These are phyloP conservation scores for Mycena citricolor DNA, from an alignment of 1,284 basidiomycete genomes.

Conservation along the genomic window DNA sequence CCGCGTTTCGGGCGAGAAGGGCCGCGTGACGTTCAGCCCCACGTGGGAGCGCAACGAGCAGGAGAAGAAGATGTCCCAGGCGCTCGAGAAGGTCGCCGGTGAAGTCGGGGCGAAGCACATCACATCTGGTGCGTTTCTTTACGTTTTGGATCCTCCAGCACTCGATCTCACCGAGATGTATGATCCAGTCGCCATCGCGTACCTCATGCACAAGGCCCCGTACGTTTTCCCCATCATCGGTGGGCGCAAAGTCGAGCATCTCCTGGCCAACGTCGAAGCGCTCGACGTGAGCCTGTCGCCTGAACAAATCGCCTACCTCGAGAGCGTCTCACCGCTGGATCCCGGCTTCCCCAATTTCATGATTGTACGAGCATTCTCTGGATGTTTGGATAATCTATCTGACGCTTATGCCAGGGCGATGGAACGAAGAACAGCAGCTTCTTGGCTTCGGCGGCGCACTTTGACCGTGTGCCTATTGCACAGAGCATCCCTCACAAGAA, in stretches of 20 bases:
- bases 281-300: slow-evolving; percentile 41
- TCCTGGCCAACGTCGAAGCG: slow-evolving; percentile 46
- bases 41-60: slow-evolving; percentile 42
- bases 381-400: no score
- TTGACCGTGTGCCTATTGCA: no score
- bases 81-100: slow-evolving; percentile 46
- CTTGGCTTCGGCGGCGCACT: no score
- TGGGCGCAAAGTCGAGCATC: slow-evolving; percentile 49
- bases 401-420: no score
- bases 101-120: slow-evolving; percentile 41
- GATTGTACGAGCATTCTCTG: slow-evolving; percentile 37
- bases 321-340: slow-evolving; percentile 40
- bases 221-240: slow-evolving; percentile 52
- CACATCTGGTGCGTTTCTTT: slow-evolving; percentile 34
- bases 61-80: slow-evolving; percentile 40
- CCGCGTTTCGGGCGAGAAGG: slow-evolving; percentile 42
- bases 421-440: no score
- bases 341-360: slow-evolving; percentile 41
- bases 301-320: slow-evolving; percentile 45
- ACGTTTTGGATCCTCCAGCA: no score
- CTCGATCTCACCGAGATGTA: neutral
- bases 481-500: no score
- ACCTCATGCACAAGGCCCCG: slow-evolving; percentile 46
- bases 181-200: slow-evolving; percentile 48
- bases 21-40: slow-evolving; percentile 30